A percentile compares a stretch with the other conserved stretches of the same genome.
These are phyloP conservation scores for Pseudodiploospora longispora DNA, from an alignment of 2,329 filamentous ascomycete species.

Conservation along the genomic window DNA sequence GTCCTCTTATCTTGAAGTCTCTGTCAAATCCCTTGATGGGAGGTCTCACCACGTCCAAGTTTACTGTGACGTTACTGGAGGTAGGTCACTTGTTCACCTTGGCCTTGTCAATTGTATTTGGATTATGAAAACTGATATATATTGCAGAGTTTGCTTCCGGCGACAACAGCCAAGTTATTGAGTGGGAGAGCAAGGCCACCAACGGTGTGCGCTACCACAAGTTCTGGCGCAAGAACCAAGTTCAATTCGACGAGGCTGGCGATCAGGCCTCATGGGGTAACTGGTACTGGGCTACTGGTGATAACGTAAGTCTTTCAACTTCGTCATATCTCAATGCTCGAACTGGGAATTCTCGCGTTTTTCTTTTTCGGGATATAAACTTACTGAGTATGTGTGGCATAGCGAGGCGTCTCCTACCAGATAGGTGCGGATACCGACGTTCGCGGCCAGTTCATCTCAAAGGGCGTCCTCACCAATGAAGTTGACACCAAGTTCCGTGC, in stretches of 20 bases:
- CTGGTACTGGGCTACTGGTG: slow-evolving; percentile 65
- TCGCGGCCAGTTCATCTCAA: slow-evolving; percentile 56
- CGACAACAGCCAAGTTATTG: slow-evolving; percentile 43
- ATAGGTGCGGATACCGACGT: slow-evolving; percentile 60
- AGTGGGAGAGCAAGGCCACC: slow-evolving; percentile 52
- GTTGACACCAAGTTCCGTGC: slow-evolving; percentile 54
- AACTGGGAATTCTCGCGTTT: too few species aligned
- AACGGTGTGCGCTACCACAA: slow-evolving; percentile 55
- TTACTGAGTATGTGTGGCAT: not conserved
- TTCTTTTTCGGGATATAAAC: not conserved
- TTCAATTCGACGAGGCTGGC: slow-evolving; percentile 56
- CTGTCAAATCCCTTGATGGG: slow-evolving; percentile 55
- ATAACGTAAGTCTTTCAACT: slow-evolving; percentile 19
- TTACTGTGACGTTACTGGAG: slow-evolving; percentile 59
- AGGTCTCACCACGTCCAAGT: slow-evolving; percentile 55
- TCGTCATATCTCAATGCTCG: not conserved
- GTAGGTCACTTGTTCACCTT: slow-evolving; percentile 3
- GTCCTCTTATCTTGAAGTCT: slow-evolving; percentile 62
- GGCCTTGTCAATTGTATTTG: too few species aligned
- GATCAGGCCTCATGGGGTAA: slow-evolving; percentile 78
- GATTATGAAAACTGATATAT: not conserved
- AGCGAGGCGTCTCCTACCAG: slow-evolving; percentile 53
- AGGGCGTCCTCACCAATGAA: slow-evolving; percentile 53
- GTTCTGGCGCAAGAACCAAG: slow-evolving; percentile 51
- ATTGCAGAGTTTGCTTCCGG: slow-evolving; percentile 62